Percentiles rank a stretch among this genome's conserved stretches.
Conservation (phyloP, 179 eudicot genomes). For the Vitellaria paradoxa region DNA sequence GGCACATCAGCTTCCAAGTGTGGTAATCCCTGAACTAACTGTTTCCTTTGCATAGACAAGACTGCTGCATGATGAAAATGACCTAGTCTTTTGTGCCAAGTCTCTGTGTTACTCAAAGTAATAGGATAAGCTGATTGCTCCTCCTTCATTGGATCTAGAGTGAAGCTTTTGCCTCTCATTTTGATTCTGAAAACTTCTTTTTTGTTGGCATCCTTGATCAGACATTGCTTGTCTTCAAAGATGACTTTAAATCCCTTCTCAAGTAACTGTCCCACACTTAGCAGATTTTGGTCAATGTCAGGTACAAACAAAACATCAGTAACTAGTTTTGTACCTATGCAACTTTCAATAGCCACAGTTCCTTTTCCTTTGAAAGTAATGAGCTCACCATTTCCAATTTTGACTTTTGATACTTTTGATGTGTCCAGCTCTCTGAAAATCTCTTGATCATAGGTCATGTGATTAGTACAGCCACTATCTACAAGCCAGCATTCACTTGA, state of each 20-base stretch:
- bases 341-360: background rate
- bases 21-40: background rate
- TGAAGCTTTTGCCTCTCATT: too few species aligned
- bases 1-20: background rate
- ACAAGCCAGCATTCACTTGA: background rate
- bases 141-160: background rate
- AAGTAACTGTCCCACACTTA: too few species aligned
- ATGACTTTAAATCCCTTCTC: too few species aligned
- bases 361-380: background rate
- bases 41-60: background rate
- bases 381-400: too few species aligned
- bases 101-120: background rate
- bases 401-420: too few species aligned
- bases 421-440: background rate
- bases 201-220: background rate
- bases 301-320: background rate
- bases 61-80: background rate
- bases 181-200: background rate
- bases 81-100: too few species aligned
- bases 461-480: background rate
- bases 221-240: background rate
- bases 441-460: background rate
- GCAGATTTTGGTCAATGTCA: too few species aligned
- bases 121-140: background rate
- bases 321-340: background rate